These are phyloP conservation scores for Lentinus tigrinus DNA, from an alignment of 768 basidiomycete species.

Conservation along the genomic window DNA sequence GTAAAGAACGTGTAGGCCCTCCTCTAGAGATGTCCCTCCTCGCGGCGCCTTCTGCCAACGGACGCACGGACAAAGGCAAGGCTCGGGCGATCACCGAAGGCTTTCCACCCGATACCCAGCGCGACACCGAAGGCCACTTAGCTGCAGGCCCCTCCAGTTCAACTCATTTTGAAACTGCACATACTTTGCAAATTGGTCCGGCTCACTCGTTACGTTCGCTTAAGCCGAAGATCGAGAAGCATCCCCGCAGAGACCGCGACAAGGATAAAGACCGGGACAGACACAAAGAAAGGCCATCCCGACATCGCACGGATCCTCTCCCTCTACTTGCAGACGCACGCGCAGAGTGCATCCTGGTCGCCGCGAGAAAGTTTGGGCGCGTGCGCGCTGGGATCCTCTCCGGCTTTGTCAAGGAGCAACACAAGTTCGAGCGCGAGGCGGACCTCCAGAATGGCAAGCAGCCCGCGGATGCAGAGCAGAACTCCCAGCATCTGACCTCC, in stretches of 20 bases:
- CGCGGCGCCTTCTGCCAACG: not conserved
- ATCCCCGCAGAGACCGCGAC: not conserved
- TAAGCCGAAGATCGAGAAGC: slow-evolving; percentile 3
- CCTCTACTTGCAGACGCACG: slow-evolving; percentile 61
- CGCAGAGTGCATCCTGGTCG: slow-evolving; percentile 67
- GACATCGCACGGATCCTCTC: not conserved
- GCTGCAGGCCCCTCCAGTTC: not conserved
- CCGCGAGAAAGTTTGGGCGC: slow-evolving; percentile 67
- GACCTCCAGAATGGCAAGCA: slow-evolving; percentile 23
- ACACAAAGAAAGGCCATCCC: slow-evolving; percentile 15
- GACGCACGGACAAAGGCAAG: not conserved
- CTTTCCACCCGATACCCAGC: not conserved
- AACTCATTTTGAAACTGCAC: not conserved
- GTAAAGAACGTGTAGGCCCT: slow-evolving; percentile 1
- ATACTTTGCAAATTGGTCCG: not conserved
- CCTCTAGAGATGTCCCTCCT: not conserved
- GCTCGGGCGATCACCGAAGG: too few relatives aligned
- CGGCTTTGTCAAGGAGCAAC: slow-evolving; percentile 41
- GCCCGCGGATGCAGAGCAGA: not conserved
- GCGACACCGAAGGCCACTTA: not conserved
- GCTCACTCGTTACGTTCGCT: not conserved
- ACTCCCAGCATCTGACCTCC: not conserved
- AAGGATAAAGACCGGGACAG: slow-evolving; percentile 4
- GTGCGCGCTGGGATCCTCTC: slow-evolving; percentile 56
- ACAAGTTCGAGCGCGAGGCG: not conserved